A percentile compares a stretch with the other conserved stretches of the same genome.
phyloP scores from a whole-genome alignment of 2,329 filamentous ascomycete species.

The Diaporthe sp. region DNA sequence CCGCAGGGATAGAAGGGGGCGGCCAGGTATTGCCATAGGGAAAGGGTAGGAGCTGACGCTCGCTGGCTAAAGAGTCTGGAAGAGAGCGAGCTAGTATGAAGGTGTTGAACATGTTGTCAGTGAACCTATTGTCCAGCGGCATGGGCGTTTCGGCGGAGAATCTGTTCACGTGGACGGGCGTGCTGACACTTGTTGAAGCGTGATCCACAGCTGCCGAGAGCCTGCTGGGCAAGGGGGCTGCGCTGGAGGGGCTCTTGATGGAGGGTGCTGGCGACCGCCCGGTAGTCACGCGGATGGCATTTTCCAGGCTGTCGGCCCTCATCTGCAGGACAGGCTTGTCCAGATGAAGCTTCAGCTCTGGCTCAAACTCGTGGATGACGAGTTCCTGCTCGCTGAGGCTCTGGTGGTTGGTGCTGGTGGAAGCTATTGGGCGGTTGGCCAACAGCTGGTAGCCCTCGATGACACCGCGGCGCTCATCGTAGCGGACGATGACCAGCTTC shows the following conservation, averaged over 20 bases:
- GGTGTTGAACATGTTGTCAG: conserved; percentile 71
- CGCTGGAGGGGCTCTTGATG: conserved; percentile 2
- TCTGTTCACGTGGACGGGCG: conserved; percentile 46
- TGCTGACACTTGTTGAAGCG: background rate
- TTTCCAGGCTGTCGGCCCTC: conserved; percentile 48
- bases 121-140: conserved; percentile 57
- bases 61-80: conserved; percentile 51
- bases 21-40: conserved; percentile 79
- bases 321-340: conserved; percentile 78
- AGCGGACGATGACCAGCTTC: conserved; percentile 81
- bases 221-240: conserved; percentile 6
- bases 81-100: conserved; percentile 75
- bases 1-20: conserved; percentile 76
- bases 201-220: background rate
- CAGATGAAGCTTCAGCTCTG: conserved; percentile 77
- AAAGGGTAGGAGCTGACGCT: conserved; percentile 50
- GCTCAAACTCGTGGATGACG: conserved; percentile 80
- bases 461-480: conserved; percentile 77
- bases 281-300: conserved; percentile 40
- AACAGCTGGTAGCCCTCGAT: conserved; percentile 87
- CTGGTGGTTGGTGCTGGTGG: conserved; percentile 60
- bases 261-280: conserved; percentile 19
- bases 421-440: conserved; percentile 63
- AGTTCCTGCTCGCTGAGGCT: conserved; percentile 72
- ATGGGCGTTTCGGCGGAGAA: conserved; percentile 68